Evolutionary conservation across 371 early-diverging fungal species (phyloP).

Genomic region (Blastocladiella emersonii): DNA sequence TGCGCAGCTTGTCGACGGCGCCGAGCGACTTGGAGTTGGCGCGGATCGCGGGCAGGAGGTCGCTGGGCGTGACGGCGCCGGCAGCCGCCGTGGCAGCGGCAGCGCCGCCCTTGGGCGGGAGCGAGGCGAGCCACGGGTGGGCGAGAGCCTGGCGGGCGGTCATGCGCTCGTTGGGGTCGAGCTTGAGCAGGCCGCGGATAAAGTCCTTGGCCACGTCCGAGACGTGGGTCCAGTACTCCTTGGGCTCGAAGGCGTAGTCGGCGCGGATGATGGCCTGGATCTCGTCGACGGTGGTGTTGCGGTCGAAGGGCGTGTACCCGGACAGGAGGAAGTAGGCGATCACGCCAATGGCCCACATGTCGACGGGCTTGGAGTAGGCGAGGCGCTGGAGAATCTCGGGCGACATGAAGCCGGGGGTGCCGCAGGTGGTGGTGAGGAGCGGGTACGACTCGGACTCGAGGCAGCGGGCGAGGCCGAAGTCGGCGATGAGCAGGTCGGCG

Average conservation of each 20-base stretch:
- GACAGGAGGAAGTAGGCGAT: constrained; percentile 11
- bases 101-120: neutral
- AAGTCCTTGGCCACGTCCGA: constrained; percentile 57
- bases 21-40: neutral
- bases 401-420: constrained; percentile 30
- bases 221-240: constrained; percentile 49
- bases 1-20: neutral
- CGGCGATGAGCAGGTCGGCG: constrained; percentile 63
- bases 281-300: constrained; percentile 25
- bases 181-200: constrained; percentile 52
- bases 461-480: constrained; percentile 77
- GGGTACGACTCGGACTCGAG: constrained; percentile 65
- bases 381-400: constrained; percentile 30
- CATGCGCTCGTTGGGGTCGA: constrained; percentile 55
- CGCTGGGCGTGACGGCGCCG: neutral
- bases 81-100: neutral
- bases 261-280: constrained; percentile 53
- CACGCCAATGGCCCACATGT: constrained; percentile 26
- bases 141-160: constrained; percentile 58
- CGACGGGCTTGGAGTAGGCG: constrained; percentile 42
- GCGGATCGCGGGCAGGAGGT: neutral
- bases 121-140: constrained; percentile 47
- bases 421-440: constrained; percentile 63
- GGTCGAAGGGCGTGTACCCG: constrained; percentile 41
- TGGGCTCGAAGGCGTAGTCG: constrained; percentile 56